Evolutionary conservation across 2,329 filamentous ascomycete genomes (phyloP), one percentile per base, ranked within the genome.

Genomic region (Ophiostoma perfectum): DNA sequence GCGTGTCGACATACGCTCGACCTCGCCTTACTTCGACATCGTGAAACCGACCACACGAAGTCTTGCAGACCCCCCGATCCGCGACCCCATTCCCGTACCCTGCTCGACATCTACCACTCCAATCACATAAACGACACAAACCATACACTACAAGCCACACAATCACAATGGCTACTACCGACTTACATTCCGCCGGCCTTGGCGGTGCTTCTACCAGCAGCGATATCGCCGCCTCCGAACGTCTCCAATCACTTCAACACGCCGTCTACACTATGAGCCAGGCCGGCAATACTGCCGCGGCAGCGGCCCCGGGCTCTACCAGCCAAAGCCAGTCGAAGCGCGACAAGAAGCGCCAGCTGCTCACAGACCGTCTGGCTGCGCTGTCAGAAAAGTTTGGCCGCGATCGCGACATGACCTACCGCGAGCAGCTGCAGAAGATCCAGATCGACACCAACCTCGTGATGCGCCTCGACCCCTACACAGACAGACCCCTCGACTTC

Each of bases 401-500:
- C 71, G 93, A 96, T 75, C 86, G 91, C 72, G 92, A 97, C 77
- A 82, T 86, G 71, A 88, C 92, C 74, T 98, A 96, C 78, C 88
- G 93, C 71, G 91, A 95, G 72, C 92, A 97, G 78, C 85, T 97
- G 2, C 90, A 95, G 75, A 92, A 92, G 73, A 87, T 97, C n/a
- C 93, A 97, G 79, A 88, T 92, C 72, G 93, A 97, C 78, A 93
- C 93, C 79, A 91, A 86, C 69, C 84, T 96, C 63, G 92, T 97
- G 72, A 88, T 92, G 77, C 88, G 91, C 73, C 91, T 95, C 66
- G 90, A 97, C 75, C 90, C 91, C 0, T 96, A 96, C 77, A 82
- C 84, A 36, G 80, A 81, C 64, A 77, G 79, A 27, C 80, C 80
- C 1, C 77, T 81, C 3, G 81, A 84, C 71, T 71, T 71, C 11